Base-by-base conservation (phyloP, 2,329 filamentous ascomycete species). In the Fusarium concolor region DNA sequence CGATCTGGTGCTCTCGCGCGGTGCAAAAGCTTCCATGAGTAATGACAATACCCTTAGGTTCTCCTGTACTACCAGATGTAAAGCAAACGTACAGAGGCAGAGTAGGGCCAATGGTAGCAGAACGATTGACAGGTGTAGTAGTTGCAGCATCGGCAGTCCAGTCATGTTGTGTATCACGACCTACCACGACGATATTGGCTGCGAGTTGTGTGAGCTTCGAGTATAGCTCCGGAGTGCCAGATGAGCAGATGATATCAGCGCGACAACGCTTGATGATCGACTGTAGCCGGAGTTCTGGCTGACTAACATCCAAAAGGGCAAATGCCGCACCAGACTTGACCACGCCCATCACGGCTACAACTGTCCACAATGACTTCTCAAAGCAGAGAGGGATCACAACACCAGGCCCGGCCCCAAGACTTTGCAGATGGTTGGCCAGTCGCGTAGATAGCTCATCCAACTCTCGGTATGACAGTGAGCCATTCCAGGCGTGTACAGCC, bases 31-130 rank as follows among this genome's bases (percentile, higher is more conserved):
- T 56, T 6, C 15, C 17, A 14, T 61, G 57, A 7, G 50, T 37
- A 26, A 75, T 53, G 3, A 73, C 43, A 1, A 71, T 60, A 7
- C 71, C 73, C 37, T 75, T 75, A 2, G 74, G 69, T 3, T 50
- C 68, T 3, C 72, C 74, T 3, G 73, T 74, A 17, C 67, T 72
- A 5, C 73, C 74, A 5, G 72, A 75, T 2, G 73, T 75, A 18
- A 75, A 75, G 2, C 74, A 33, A 1, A 64, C 54, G 45, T 68
- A 74, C 29, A 37, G 15, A 8, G 44, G 17, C 26, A 17, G 44
- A n/a, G 8, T 17, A 14, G 12, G 44, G 24, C 33, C 43, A 8
- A 33, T 28, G 7, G 31, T 37, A 26, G 26, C 3, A 26, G 26
- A 8, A 26, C 9, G 26, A 10, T 26, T 26, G 26, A 26, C 26